Evolutionary conservation across 2,329 filamentous ascomycete species (phyloP), one percentile per base, ranked within the genome.

Genomic region (Sordariomycetes sp.): DNA sequence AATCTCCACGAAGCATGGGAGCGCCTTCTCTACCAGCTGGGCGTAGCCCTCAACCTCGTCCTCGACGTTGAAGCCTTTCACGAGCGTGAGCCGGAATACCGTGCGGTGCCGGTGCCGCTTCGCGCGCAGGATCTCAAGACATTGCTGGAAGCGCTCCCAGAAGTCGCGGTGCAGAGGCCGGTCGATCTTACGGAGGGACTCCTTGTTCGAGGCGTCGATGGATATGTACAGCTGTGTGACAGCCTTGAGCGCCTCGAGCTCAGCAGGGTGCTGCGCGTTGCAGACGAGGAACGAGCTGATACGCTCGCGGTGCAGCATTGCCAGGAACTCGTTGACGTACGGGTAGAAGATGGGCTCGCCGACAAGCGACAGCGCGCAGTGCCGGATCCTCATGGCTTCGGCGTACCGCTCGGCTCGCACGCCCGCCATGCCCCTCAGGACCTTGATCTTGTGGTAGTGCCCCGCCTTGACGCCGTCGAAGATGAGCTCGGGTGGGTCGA

Each of bases 331-430:
- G 72, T 99, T 97, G 78, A 97, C 97, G 68, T 96, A 86, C 11
- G 94, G 94, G 71, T 97, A 97, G 75, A 97, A 97, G 65, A 97
- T 97, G n/a, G 93, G 93, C 72, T 99, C 93, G 64, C 94, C 93
- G 24, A 99, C 94, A 11, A 99, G 79, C 63, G 86, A 90, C 12
- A 99, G 77, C 0, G 94, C 94, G 70, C 93, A 99, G 72, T 99
- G 93, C 0, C 90, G 82, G 65, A 99, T 96, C 50, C 85, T 81
- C 87, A 97, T 90, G 0, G 92, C 93, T 74, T 97, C 94, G 7
- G 87, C 85, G 67, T 96, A 97, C 3, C 94, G 82, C 71, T 97
- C 93, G 1, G 92, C 89, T 12, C 93, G 83, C 3, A 97, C 90
- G 5, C 94, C 94, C 0, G 94, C 93, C 1, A 97, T 89, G 57